Base-by-base conservation (phyloP, 1,139 yeast genomes). In the Kurtzmaniella quercitrusa region DNA sequence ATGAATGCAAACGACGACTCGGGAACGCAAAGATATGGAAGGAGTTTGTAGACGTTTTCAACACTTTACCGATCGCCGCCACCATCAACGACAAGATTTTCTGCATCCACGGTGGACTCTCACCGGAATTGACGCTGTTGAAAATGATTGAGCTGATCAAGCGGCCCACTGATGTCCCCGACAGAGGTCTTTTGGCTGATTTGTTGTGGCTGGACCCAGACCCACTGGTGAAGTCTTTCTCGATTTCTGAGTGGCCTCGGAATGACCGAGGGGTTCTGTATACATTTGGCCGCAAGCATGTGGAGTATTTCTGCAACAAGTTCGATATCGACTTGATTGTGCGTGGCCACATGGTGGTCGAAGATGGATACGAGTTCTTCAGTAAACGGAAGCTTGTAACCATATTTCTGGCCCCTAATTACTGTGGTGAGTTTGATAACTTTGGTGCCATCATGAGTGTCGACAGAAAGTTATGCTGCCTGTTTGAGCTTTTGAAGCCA, bases 401-500 rank as follows among this genome's bases (percentile, higher is more conserved):
- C 0, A 81, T 88, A 1, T 88, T 88, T 56, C 80, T 86, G 52
- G 96, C 96, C 2, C 96, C 96, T 3, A 88, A 88, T 59, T 88
- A 88, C 59, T 88, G 96, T 68, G 95, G 96, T 11, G 95, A 88
- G 60, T 88, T 88, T 58, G 84, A 86, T 56, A 88, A 88, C 60
- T 86, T 88, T 82, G 96, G 95, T 34, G 95, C 96, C 1, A 88
- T 88, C 25, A 84, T 88, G 91, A 81, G 85, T 57, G 95, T 88
- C 29, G 86, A 85, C 54, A 79, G 80, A 51, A 79, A 79, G 43
- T 68, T 88, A 54, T 77, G 85, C 62, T 88, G 96, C 58, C 84
- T 93, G 34, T 88, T 88, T 66, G 96, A 88, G 58, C 70, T 88
- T 52, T 68, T 88, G 50, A 86, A 87, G 60, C 95, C 96, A 47